Percentiles rank a stretch among this genome's conserved stretches.
Conservation (phyloP, 2,329 filamentous ascomycete genomes). For the Fusarium transvaalense region DNA sequence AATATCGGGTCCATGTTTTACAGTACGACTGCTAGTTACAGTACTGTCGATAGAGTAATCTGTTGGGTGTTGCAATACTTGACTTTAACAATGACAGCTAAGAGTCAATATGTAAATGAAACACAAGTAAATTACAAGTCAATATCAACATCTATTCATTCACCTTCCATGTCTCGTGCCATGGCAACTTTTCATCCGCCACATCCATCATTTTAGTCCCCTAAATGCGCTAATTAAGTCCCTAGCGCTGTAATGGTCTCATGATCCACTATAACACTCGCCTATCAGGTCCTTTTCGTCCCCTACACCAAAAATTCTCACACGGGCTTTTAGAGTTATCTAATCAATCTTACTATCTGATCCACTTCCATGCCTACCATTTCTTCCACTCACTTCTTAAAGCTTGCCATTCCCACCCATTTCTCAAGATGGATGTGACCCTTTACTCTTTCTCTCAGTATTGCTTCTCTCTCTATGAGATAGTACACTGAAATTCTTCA, state of each 20-base stretch:
- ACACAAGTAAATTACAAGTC: background rate
- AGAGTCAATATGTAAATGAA: no score
- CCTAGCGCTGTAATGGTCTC: constrained; percentile 6
- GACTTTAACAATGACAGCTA: background rate
- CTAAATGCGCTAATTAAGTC: constrained; percentile 11
- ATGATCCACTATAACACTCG: background rate
- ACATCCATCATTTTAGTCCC: constrained; percentile 3
- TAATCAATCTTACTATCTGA: constrained; percentile 37
- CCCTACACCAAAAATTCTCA: constrained; percentile 18
- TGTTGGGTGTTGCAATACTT: background rate
- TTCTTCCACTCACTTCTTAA: background rate
- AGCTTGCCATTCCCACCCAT: constrained; percentile 2
- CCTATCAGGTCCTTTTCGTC: background rate
- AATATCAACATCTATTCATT: background rate
- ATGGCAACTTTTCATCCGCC: background rate
- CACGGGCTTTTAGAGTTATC: constrained; percentile 33
- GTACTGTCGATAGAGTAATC: background rate
- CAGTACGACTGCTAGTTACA: background rate
- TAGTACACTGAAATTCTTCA: background rate
- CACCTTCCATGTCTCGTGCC: background rate
- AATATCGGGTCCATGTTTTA: background rate
- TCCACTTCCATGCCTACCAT: background rate
- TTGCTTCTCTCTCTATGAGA: background rate
- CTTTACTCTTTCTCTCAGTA: background rate
- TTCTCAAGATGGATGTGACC: background rate